Conservation (phyloP, 805 yeast species). For the Starmerella lactis-condensi region DNA sequence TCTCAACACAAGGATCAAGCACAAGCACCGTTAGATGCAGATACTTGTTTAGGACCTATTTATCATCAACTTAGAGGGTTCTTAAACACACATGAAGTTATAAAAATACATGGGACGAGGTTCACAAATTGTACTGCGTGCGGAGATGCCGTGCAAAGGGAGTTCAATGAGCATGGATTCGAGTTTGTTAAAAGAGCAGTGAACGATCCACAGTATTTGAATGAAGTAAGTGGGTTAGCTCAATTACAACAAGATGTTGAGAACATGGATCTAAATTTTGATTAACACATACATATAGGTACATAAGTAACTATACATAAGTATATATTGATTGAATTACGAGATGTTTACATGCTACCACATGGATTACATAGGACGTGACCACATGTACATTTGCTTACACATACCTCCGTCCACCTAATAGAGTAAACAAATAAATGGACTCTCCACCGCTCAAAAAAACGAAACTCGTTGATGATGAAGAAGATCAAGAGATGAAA, state of each 20-base stretch:
- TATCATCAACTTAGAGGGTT: constrained; percentile 92
- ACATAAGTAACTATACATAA: no score
- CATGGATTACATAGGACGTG: no score
- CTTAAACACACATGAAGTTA: constrained; percentile 41
- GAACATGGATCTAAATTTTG: no score
- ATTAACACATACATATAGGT: no score
- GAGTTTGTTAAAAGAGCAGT: constrained; percentile 58
- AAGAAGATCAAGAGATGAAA: constrained; percentile 15
- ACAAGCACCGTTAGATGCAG: constrained; percentile 26
- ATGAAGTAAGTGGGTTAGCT: constrained; percentile 60
- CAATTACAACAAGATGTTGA: constrained; percentile 59
- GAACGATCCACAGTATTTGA: constrained; percentile 46
- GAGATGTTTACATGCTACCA: no score
- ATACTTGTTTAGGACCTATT: constrained; percentile 41
- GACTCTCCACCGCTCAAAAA: constrained; percentile 11
- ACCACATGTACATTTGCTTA: no score
- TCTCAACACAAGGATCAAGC: constrained; percentile 45
- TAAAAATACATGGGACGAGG: constrained; percentile 51
- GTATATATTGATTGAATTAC: no score
- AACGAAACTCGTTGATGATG: constrained; percentile 14
- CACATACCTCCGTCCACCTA: no score
- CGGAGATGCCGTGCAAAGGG: constrained; percentile 37
- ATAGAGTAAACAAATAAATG: no score
- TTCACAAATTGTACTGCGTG: constrained; percentile 80
- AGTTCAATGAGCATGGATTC: constrained; percentile 48